These are phyloP conservation scores for Castanea sativa DNA, from an alignment of 306 rosid genomes.

Conservation along the genomic window DNA sequence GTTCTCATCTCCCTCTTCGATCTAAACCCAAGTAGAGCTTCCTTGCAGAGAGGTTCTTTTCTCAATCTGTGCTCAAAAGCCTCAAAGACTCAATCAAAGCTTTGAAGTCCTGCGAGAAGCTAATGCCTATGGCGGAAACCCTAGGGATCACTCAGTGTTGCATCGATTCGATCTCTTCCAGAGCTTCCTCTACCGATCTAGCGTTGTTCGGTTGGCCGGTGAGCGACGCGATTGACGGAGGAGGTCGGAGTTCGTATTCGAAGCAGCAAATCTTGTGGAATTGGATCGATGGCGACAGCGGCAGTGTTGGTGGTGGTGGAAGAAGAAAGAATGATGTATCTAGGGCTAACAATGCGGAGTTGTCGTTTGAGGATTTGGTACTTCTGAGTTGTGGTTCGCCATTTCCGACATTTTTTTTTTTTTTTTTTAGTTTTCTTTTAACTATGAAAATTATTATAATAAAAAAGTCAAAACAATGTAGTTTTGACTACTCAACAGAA, in stretches of 20 bases:
- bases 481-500: too few species aligned
- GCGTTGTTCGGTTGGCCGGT: slow-evolving; percentile 88
- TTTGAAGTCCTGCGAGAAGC: slow-evolving; percentile 69
- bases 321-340: slow-evolving; percentile 36
- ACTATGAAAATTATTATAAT: too few species aligned
- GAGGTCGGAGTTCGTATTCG: slow-evolving; percentile 36
- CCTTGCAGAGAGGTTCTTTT: slow-evolving; percentile 54
- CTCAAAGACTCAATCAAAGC: slow-evolving; percentile 70
- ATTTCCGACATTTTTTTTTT: too few species aligned
- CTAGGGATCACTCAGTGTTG: slow-evolving; percentile 70
- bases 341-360: slow-evolving; percentile 38
- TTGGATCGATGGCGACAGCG: slow-evolving; percentile 51
- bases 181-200: slow-evolving; percentile 71
- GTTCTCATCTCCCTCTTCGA: too few species aligned
- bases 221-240: slow-evolving; percentile 20
- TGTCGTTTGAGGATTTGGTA: slow-evolving; percentile 80
- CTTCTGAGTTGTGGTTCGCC: slow-evolving; percentile 28
- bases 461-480: too few species aligned
- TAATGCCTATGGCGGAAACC: slow-evolving; percentile 60
- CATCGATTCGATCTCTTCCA: slow-evolving; percentile 52
- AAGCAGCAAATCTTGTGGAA: slow-evolving; percentile 64
- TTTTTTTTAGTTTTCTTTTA: too few species aligned
- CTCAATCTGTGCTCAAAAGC: slow-evolving; percentile 65
- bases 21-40: too few species aligned
- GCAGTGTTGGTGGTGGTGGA: too few species aligned